These are phyloP conservation scores for Apiospora pterosperma DNA, from an alignment of 2,329 filamentous ascomycete species.

Conservation along the genomic window DNA sequence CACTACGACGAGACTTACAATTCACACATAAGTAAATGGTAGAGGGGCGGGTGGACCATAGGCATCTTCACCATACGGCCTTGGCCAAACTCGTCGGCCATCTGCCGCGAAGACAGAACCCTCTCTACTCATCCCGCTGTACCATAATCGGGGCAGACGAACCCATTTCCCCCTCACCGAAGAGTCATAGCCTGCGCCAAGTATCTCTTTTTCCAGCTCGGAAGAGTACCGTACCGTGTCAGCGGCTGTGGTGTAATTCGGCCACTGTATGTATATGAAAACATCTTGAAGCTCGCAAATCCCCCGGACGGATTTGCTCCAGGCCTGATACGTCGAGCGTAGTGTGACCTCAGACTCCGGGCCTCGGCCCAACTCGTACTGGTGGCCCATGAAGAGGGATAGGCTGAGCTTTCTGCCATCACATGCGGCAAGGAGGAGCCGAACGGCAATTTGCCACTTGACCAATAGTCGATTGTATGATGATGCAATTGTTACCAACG, in stretches of 20 bases:
- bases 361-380: background rate
- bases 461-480: too few relatives aligned
- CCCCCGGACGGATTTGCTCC: background rate
- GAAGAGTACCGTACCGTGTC: background rate
- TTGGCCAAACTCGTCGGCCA: background rate
- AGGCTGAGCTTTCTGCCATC: background rate
- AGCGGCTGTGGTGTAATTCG: background rate
- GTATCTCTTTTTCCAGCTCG: background rate
- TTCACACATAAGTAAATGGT: too few relatives aligned
- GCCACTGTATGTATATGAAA: background rate
- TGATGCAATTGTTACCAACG: too few relatives aligned
- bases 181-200: background rate
- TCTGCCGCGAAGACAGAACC: background rate
- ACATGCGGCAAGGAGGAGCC: too few relatives aligned
- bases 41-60: too few relatives aligned
- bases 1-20: too few relatives aligned
- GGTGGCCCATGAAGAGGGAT: background rate
- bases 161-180: background rate
- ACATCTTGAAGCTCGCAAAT: background rate
- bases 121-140: background rate
- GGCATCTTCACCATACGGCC: too few relatives aligned
- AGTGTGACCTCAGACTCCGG: too few relatives aligned
- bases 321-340: too few relatives aligned
- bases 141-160: background rate
- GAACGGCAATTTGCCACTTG: too few relatives aligned